Evolutionary conservation across 2,329 filamentous ascomycete species (phyloP), one percentile per base, ranked within the genome.

Genomic region (Boeremia exigua): DNA sequence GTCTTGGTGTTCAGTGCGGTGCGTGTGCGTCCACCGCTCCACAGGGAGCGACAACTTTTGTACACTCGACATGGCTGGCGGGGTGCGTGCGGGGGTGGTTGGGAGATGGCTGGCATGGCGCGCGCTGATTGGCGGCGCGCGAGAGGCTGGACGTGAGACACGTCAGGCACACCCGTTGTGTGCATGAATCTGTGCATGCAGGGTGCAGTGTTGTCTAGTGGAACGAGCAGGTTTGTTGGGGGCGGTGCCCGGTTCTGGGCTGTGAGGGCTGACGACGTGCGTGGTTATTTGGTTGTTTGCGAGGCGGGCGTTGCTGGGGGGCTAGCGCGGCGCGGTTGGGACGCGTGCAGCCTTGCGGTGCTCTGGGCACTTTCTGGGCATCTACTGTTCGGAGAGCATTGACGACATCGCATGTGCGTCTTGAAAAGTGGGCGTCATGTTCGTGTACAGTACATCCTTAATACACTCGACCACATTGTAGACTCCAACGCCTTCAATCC

Each of bases 51-150:
- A 29, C 29, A 17, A 53, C 36, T 53, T 54, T 54, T 54, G 50
- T 54, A 54, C 44, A 34, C 42, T 30, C 48, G 25, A 28, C 50
- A 48, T 47, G 50, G 50, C 50, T 54, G 50, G 50, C 36, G 25
- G 19, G 36, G 50, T n/a, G 42, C 43, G 50, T 53, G 50, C 50
- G 50, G 44, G 50, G 50, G 50, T 29, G 50, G 50, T 47, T 54
- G 50, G 50, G 50, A 48, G 19, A 4, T 11, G 10, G 28, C 29
- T 29, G 42, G 15, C 19, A 15, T 29, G 42, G n/a, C 11, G 29
- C 28, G 29, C 29, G 10, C 12, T 51, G 40, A 52, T 46, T 52
- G 50, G 43, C 5, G 3, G 19, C 5, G 27, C 8, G 12, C 4
- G 6, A 11, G 36, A 33, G 43, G 50, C 43, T 54, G 43, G 44